Conservation (phyloP, 306 rosid species). For the Vigna angularis region DNA sequence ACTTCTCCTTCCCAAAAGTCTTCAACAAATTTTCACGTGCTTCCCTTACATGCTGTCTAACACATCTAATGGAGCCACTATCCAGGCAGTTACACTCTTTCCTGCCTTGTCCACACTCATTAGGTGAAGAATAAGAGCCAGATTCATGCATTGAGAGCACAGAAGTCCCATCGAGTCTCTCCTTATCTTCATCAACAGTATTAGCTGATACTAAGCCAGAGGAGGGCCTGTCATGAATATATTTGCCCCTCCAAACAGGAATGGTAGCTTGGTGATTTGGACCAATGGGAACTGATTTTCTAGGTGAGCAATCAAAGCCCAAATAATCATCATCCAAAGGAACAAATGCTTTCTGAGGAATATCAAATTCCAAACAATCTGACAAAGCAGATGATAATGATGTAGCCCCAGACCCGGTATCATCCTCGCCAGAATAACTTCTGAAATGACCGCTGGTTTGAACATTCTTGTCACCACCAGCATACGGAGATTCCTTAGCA, state of each 20-base stretch:
- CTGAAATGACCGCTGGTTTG: slow-evolving; percentile 38
- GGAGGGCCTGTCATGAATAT: slow-evolving; percentile 6
- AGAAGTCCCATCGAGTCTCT: slow-evolving; percentile 55
- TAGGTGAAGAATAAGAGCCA: background rate
- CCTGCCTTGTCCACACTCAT: slow-evolving; percentile 47
- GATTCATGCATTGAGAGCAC: slow-evolving; percentile 51
- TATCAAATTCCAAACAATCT: slow-evolving; percentile 47
- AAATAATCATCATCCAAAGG: slow-evolving; percentile 49
- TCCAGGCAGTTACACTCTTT: slow-evolving; percentile 54
- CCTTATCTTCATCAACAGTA: slow-evolving; percentile 39
- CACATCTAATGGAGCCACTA: slow-evolving; percentile 58
- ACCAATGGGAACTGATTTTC: slow-evolving; percentile 61
- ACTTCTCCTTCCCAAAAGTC: slow-evolving; percentile 53
- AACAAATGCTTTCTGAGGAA: slow-evolving; percentile 44
- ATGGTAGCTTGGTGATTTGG: slow-evolving; percentile 60
- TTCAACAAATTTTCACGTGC: slow-evolving; percentile 49
- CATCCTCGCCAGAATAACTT: slow-evolving; percentile 53
- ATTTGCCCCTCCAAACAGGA: slow-evolving; percentile 51
- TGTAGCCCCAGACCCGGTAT: slow-evolving; percentile 44
- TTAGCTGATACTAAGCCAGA: slow-evolving; percentile 21
- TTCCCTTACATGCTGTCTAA: slow-evolving; percentile 54
- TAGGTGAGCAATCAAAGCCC: slow-evolving; percentile 42
- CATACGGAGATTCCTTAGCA: slow-evolving; percentile 33
- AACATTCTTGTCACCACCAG: slow-evolving; percentile 33
- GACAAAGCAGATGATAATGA: slow-evolving; percentile 44